Evolutionary conservation across 306 rosid genomes (phyloP), one percentile per base, ranked within the genome.

Genomic region (Prunus dulcis): DNA sequence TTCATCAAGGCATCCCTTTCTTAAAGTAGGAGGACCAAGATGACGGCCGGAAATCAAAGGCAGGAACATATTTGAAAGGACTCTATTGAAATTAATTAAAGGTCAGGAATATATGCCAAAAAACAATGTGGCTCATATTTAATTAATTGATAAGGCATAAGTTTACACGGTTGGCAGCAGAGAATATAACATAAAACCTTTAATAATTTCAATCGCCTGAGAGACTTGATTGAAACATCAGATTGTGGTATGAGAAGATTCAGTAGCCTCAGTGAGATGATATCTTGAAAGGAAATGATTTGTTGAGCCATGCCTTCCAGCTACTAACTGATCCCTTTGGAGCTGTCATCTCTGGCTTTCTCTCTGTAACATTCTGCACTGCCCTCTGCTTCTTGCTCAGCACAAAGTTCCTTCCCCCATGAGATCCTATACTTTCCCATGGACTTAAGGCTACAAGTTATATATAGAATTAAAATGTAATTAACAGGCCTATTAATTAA

Each of bases 271-370:
- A 64, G 10, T 83, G 80, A 61, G 83, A 71, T 15, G 47, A 3
- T 14, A 81, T 53, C 71, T 85, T 85, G 0, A 78, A 78, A 11
- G 74, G 9, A 63, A 89, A 80, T 45, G 84, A 84, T 30, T 79
- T 87, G 70, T 80, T 74, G 2, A 87, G 72, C 91, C 90, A 88
- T 43, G 84, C 77, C 60, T 87, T 91, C 87, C 87, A 88, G 38
- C 86, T 12, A 17, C 74, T 79, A 45, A 53, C 76, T 38, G 68
- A 30, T 64, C 76, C 82, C 75, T 88, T 91, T 23, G 30, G 83
- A 79, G 86, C 20, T 8, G 78, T 71, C 17, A 62, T 14, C 19
- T 87, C 75, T 41, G 89, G 64, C 71, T 64, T 76, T 53, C 80
- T 82, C 62, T 63, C 74, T 68, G 85, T 30, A 56, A 76, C 13